Conservation (phyloP, 1,284 basidiomycete species). For the Ganoderma lucidum region DNA sequence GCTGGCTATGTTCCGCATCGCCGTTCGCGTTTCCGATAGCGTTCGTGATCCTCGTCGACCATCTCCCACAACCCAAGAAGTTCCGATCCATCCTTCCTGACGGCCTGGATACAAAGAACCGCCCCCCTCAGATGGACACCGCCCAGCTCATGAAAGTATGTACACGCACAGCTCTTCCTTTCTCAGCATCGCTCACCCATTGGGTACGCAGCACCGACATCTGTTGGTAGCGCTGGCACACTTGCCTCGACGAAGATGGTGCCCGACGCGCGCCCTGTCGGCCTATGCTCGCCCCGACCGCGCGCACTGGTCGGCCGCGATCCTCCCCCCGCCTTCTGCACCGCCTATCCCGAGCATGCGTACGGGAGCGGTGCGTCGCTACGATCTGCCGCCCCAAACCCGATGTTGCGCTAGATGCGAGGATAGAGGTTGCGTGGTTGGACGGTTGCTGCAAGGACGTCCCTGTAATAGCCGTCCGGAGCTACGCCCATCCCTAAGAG, state of each 20-base stretch:
- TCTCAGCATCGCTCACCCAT: background rate
- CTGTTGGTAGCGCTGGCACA: constrained; percentile 1
- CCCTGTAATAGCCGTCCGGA: background rate
- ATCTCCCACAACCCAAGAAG: constrained; percentile 1
- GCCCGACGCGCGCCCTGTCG: background rate
- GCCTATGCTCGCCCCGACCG: background rate
- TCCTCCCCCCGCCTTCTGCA: constrained; percentile 4
- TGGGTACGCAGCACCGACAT: background rate
- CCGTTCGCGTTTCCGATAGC: constrained; percentile 3
- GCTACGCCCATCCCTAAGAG: background rate
- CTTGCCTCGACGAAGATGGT: background rate
- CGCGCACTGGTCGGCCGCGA: background rate
- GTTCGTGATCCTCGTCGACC: background rate
- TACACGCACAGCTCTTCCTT: background rate
- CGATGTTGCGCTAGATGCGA: constrained; percentile 3
- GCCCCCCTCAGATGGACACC: background rate
- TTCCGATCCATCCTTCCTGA: background rate
- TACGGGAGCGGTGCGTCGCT: constrained; percentile 8
- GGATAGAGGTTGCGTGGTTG: background rate
- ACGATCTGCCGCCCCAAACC: background rate
- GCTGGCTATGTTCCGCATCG: background rate
- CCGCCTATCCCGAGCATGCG: background rate
- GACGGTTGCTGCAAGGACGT: background rate
- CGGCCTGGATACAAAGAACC: constrained; percentile 5
- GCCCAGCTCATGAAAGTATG: background rate